A percentile compares a stretch with the other conserved stretches of the same genome.
phyloP scores from a whole-genome alignment of 2,329 filamentous ascomycete genomes.

The Fusarium bulbicola region DNA sequence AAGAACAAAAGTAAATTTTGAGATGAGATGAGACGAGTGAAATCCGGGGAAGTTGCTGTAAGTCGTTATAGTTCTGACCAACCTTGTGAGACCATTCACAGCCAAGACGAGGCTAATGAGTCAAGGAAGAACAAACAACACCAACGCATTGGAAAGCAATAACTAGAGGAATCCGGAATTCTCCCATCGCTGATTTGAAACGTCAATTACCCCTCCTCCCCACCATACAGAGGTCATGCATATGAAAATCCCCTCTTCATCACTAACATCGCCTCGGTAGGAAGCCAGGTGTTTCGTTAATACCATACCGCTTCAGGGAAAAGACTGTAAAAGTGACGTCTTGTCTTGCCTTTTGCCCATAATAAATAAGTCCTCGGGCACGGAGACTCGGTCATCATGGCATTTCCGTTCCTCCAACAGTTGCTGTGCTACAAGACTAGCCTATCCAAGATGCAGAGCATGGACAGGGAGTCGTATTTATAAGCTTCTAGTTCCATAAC shows the following conservation, averaged over 20 bases:
- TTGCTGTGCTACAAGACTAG: slow-evolving; percentile 1
- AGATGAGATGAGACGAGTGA: neutral
- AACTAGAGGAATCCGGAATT: neutral
- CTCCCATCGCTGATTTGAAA: neutral
- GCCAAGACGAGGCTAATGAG: neutral
- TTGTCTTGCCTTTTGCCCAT: neutral
- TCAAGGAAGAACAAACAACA: neutral
- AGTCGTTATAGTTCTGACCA: neutral
- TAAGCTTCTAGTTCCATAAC: neutral
- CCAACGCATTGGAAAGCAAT: neutral
- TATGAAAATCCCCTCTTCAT: neutral
- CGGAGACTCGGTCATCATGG: slow-evolving; percentile 23
- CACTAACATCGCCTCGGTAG: slow-evolving; percentile 25
- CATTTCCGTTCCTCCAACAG: slow-evolving; percentile 6
- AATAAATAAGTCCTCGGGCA: neutral
- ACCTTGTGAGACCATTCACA: neutral
- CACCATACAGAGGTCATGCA: slow-evolving; percentile 13
- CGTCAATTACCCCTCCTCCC: slow-evolving; percentile 9
- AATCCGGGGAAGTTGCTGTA: neutral
- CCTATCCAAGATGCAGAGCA: neutral
- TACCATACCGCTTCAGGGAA: neutral
- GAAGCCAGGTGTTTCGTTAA: neutral
- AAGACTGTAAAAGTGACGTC: slow-evolving; percentile 28
- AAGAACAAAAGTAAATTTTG: neutral
- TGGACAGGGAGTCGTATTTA: neutral